Conservation (phyloP, 2,329 filamentous ascomycete species). For the Sporothrix curviconia region DNA sequence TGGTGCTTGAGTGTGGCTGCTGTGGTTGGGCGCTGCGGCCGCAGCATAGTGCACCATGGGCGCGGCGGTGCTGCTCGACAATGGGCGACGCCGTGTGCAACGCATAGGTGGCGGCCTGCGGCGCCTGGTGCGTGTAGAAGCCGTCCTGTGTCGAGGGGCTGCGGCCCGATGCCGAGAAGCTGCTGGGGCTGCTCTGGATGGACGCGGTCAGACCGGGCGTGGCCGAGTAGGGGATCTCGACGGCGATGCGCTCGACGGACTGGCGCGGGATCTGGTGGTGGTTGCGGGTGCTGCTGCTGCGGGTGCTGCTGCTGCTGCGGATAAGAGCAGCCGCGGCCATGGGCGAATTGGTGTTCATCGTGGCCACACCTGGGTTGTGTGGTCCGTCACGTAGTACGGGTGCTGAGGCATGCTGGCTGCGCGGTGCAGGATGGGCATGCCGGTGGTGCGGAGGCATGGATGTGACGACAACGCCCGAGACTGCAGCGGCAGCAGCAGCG, state of each 20-base stretch:
- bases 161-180: conserved; percentile 49
- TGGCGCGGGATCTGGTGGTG: conserved; percentile 48
- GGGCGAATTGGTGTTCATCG: conserved; percentile 43
- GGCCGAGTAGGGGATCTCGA: conserved; percentile 47
- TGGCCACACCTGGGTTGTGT: conserved; percentile 56
- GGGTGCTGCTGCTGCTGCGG: too few relatives aligned
- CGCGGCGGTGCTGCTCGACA: conserved; percentile 36
- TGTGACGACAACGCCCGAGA: conserved; percentile 10
- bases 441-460: conserved; percentile 26
- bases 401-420: conserved; percentile 41
- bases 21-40: conserved; percentile 30
- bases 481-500: background rate
- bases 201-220: conserved; percentile 40
- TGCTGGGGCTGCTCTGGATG: conserved; percentile 54
- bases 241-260: conserved; percentile 38
- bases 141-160: conserved; percentile 48
- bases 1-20: conserved; percentile 32
- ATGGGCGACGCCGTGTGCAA: conserved; percentile 43
- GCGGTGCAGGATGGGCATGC: conserved; percentile 43
- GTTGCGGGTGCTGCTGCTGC: too few relatives aligned
- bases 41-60: conserved; percentile 35
- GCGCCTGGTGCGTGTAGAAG: conserved; percentile 51
- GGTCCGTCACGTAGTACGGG: conserved; percentile 53
- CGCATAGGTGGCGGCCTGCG: conserved; percentile 42
- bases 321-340: conserved; percentile 27